Conservation (phyloP, 192 early-diverging fungal species). For the Coemansia sp. region DNA sequence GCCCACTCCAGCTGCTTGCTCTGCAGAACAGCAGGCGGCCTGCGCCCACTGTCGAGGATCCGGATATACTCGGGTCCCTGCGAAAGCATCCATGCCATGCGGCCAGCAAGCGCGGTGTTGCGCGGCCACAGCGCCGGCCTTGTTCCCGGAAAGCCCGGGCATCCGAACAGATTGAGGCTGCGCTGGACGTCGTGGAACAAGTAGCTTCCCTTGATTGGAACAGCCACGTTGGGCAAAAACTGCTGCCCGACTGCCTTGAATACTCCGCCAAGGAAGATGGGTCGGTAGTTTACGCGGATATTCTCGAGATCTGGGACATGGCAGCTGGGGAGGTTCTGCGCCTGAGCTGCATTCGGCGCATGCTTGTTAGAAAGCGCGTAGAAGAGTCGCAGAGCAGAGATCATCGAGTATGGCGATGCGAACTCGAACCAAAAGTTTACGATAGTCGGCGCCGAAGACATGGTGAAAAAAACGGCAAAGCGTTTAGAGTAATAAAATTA, state of each 20-base stretch:
- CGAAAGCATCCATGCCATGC: slow-evolving; percentile 41
- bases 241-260: slow-evolving; percentile 31
- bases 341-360: not conserved
- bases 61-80: slow-evolving; percentile 26
- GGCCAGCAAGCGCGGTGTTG: slow-evolving; percentile 27
- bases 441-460: not conserved
- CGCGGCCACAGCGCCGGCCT: slow-evolving; percentile 27
- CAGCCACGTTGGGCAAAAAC: slow-evolving; percentile 24
- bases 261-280: slow-evolving; percentile 30
- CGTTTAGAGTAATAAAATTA: not conserved
- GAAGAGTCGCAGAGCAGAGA: slow-evolving; percentile 36
- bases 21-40: not conserved
- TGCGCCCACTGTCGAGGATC: slow-evolving; percentile 6
- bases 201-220: slow-evolving; percentile 34
- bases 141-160: slow-evolving; percentile 21
- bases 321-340: slow-evolving; percentile 14
- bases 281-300: slow-evolving; percentile 25
- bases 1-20: not conserved
- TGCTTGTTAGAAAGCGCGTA: slow-evolving; percentile 16
- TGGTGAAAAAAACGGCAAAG: not conserved
- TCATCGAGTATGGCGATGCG: slow-evolving; percentile 51
- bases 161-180: slow-evolving; percentile 18
- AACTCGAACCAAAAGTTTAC: slow-evolving; percentile 54
- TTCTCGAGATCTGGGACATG: slow-evolving; percentile 16
- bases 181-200: slow-evolving; percentile 47